Evolutionary conservation across 2,329 filamentous ascomycete species (phyloP).

Genomic region (Bisporella sp.): DNA sequence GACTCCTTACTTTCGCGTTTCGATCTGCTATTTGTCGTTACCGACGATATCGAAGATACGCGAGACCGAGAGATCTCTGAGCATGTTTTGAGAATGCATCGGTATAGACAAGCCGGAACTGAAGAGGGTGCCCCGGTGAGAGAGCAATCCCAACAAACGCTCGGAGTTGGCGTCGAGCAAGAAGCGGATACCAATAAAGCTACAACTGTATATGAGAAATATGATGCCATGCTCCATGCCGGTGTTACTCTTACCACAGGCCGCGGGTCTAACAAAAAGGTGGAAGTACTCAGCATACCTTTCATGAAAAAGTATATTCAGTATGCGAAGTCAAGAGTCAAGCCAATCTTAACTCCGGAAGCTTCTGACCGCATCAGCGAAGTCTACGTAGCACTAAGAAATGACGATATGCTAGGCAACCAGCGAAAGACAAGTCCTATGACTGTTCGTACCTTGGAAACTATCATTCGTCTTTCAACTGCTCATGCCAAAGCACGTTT

Average conservation of each 20-base stretch:
- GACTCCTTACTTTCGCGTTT: slow-evolving; percentile 97
- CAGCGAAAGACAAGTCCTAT: slow-evolving; percentile 90
- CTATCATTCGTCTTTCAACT: slow-evolving; percentile 93
- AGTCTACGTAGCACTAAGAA: slow-evolving; percentile 85
- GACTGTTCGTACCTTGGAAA: slow-evolving; percentile 95
- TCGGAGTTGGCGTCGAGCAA: slow-evolving; percentile 80
- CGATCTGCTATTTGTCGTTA: slow-evolving; percentile 94
- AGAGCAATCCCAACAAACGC: slow-evolving; percentile 74
- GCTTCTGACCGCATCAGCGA: slow-evolving; percentile 87
- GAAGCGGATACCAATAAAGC: slow-evolving; percentile 65
- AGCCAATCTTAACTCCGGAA: slow-evolving; percentile 83
- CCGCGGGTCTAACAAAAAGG: slow-evolving; percentile 65
- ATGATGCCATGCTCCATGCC: slow-evolving; percentile 89
- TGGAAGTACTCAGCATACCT: slow-evolving; percentile 87
- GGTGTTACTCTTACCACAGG: slow-evolving; percentile 74
- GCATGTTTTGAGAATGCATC: slow-evolving; percentile 94
- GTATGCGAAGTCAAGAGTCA: slow-evolving; percentile 88
- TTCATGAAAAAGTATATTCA: slow-evolving; percentile 99
- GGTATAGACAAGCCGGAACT: slow-evolving; percentile 84
- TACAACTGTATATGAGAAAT: slow-evolving; percentile 93
- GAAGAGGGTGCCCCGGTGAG: slow-evolving; percentile 94
- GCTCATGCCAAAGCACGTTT: slow-evolving; percentile 91
- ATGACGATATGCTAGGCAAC: slow-evolving; percentile 93
- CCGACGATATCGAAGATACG: slow-evolving; percentile 94
- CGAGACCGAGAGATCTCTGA: slow-evolving; percentile 88